Conservation (phyloP, 2,329 filamentous ascomycete species). For the Neofusicoccum cordaticola region DNA sequence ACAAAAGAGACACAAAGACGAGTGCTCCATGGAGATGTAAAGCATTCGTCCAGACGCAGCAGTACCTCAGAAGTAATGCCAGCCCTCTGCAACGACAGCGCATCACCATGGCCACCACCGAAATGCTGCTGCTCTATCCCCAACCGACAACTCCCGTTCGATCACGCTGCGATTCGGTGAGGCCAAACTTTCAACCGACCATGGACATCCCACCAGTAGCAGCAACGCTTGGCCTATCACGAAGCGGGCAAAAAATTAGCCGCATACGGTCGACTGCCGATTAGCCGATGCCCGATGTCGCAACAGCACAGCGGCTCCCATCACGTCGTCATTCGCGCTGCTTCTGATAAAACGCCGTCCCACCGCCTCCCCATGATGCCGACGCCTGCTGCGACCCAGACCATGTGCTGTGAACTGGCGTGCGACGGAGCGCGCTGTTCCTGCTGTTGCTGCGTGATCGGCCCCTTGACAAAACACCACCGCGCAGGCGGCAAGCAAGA, state of each 20-base stretch:
- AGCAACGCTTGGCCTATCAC: neutral
- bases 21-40: too few relatives aligned
- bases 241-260: neutral
- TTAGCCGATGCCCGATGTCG: conserved; percentile 15
- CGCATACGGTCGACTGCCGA: neutral
- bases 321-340: neutral
- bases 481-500: neutral
- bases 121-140: too few relatives aligned
- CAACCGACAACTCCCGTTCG: too few relatives aligned
- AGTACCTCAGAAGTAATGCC: too few relatives aligned
- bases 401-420: neutral
- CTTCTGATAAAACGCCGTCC: neutral
- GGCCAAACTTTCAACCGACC: conserved; percentile 9
- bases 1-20: neutral
- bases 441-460: neutral
- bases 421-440: neutral
- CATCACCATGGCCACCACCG: too few relatives aligned
- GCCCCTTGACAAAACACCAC: neutral
- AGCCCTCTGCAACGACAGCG: too few relatives aligned
- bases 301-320: neutral
- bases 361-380: neutral
- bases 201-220: neutral
- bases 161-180: neutral
- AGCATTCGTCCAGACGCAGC: too few relatives aligned
- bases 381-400: neutral